Conservation (phyloP, 805 yeast genomes). For the Brettanomyces bruxellensis region DNA sequence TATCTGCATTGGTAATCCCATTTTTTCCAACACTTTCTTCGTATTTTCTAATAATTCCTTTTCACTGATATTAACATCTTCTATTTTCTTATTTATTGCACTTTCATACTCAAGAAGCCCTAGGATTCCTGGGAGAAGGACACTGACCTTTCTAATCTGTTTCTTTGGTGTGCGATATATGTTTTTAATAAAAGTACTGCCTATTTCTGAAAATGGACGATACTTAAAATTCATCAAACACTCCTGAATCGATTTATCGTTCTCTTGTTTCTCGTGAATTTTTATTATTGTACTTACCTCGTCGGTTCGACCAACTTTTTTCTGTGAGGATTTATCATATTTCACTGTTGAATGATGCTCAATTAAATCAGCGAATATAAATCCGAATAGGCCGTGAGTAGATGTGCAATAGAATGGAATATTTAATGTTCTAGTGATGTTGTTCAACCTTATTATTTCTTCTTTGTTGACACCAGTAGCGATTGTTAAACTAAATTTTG, state of each 20-base stretch:
- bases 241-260: constrained; percentile 27
- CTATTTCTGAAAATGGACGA: constrained; percentile 25
- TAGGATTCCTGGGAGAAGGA: constrained; percentile 49
- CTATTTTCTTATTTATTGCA: constrained; percentile 18
- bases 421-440: constrained; percentile 41
- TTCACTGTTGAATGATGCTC: constrained; percentile 48
- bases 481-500: constrained; percentile 59
- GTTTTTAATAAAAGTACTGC: constrained; percentile 3
- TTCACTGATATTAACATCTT: constrained; percentile 11
- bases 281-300: constrained; percentile 32
- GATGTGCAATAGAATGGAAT: constrained; percentile 65
- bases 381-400: constrained; percentile 76
- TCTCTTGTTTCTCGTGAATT: constrained; percentile 24
- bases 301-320: constrained; percentile 40
- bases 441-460: constrained; percentile 42
- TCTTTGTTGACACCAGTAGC: constrained; percentile 52
- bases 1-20: constrained; percentile 39
- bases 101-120: constrained; percentile 42
- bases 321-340: constrained; percentile 39
- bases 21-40: constrained; percentile 22
- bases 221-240: constrained; percentile 29
- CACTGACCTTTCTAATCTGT: constrained; percentile 41
- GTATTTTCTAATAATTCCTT: constrained; percentile 25
- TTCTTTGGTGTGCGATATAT: constrained; percentile 16
- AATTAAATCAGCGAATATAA: constrained; percentile 70